These are phyloP conservation scores for Auricularia cornea DNA, from an alignment of 768 basidiomycete species.

Conservation along the genomic window DNA sequence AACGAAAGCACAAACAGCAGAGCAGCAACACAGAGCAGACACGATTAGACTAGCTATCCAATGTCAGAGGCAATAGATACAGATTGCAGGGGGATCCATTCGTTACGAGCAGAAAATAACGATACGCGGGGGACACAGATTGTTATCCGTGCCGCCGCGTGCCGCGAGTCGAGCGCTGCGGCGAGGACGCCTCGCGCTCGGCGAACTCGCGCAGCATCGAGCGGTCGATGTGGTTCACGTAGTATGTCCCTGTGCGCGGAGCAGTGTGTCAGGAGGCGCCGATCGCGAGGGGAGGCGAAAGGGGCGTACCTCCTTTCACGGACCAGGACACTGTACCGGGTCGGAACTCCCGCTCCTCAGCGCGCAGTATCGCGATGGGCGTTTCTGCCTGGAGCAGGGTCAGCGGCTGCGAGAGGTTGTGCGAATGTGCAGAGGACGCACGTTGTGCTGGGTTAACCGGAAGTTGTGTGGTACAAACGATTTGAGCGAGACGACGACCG, in stretches of 20 bases:
- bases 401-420: neutral
- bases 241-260: slow-evolving; percentile 56
- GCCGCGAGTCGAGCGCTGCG: neutral
- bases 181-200: neutral
- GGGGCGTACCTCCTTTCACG: slow-evolving; percentile 17
- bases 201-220: slow-evolving; percentile 2
- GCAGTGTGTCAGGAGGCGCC: neutral
- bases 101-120: no score
- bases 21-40: no score
- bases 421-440: slow-evolving; percentile 25
- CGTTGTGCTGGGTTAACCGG: slow-evolving; percentile 78
- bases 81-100: no score
- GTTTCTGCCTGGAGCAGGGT: slow-evolving; percentile 3
- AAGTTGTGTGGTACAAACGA: slow-evolving; percentile 75
- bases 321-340: slow-evolving; percentile 81
- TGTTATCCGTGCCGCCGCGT: neutral
- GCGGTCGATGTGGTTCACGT: slow-evolving; percentile 70
- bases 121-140: no score
- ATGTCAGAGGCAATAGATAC: no score
- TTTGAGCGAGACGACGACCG: slow-evolving; percentile 79
- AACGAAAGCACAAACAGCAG: no score
- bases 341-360: slow-evolving; percentile 55
- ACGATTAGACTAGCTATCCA: no score
- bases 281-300: neutral
- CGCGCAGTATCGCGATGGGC: slow-evolving; percentile 75